phyloP scores from a whole-genome alignment of 768 basidiomycete genomes.

The Tylopilus sp. region DNA sequence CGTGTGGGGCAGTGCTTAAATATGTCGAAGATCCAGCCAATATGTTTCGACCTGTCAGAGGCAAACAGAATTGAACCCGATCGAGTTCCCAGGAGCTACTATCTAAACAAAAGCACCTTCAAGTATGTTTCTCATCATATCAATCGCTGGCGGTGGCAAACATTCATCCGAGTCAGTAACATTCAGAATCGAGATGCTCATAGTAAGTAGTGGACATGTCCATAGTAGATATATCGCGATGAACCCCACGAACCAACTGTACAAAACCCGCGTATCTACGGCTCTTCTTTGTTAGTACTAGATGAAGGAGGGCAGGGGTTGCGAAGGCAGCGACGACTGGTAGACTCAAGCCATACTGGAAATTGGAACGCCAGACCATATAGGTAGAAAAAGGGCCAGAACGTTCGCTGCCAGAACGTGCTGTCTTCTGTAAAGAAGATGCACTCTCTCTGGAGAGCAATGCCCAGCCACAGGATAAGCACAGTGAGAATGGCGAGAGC shows the following conservation, averaged over 20 bases:
- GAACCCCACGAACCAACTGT: not conserved
- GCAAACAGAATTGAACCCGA: too few relatives aligned
- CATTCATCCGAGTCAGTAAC: too few relatives aligned
- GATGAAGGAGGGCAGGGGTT: not conserved
- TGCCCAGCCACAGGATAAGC: constrained; percentile 49
- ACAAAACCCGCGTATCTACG: not conserved
- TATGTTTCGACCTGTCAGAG: too few relatives aligned
- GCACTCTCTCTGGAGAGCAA: constrained; percentile 43
- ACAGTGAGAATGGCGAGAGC: constrained; percentile 44
- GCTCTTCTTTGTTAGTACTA: not conserved
- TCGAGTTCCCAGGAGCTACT: not conserved
- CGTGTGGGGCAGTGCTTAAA: too few relatives aligned
- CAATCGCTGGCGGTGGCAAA: too few relatives aligned
- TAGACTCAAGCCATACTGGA: not conserved
- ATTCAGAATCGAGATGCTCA: too few relatives aligned
- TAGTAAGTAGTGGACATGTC: too few relatives aligned
- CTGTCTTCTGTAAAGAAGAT: constrained; percentile 8
- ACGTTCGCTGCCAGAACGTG: constrained; percentile 7
- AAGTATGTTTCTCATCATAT: too few relatives aligned
- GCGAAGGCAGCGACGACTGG: not conserved
- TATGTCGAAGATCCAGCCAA: too few relatives aligned
- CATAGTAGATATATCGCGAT: too few relatives aligned
- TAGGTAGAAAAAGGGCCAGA: constrained; percentile 23
- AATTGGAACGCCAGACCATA: constrained; percentile 3
- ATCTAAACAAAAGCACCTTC: not conserved